Evolutionary conservation across 345 rosid genomes (phyloP), one percentile per base, ranked within the genome.

Genomic region (Eucalyptus camaldulensis): DNA sequence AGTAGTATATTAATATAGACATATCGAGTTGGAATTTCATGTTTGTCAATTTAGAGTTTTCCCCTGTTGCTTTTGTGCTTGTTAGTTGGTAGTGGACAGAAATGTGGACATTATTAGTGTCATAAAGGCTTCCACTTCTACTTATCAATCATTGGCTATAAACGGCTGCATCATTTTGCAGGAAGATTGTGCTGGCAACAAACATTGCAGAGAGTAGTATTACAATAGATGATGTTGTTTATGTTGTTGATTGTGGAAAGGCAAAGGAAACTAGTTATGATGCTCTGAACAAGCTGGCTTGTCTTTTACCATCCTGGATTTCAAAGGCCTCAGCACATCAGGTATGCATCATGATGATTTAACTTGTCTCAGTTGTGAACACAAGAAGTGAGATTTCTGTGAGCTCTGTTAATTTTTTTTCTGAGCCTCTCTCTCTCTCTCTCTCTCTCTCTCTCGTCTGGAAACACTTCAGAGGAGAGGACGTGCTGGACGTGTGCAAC

Each of bases 201-300:
- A 97, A 97, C 91, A 96, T 97, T 88, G 99, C 99, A 43, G 99
- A 97, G 95, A 97, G 99, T 90, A 97, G 99, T 90, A 95, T 97
- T 89, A 97, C 99, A 67, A 95, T 97, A 76, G 99, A 97, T 92
- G 99, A 97, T 93, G 97, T 97, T 91, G 99, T 96, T 89, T 96
- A 95, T 93, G 99, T 97, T 92, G 93, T 96, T 88, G 99, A 97
- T 92, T 97, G 98, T 80, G 99, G 99, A 90, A 97, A 97, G 94
- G 98, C 98, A 88, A 97, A 96, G 90, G 99, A 97, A 94, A 96
- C 97, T 87, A 97, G 99, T 91, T 97, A 97, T 89, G 99, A 97
- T 94, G 99, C 99, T 91, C 94, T 96, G 88, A 96, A 97, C 94
- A 97, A 97, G 92, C 93, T 97, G 92, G 97, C 99, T 44, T 97